Conservation (phyloP, 1,139 yeast species). For the Blastobotrys persicus region DNA sequence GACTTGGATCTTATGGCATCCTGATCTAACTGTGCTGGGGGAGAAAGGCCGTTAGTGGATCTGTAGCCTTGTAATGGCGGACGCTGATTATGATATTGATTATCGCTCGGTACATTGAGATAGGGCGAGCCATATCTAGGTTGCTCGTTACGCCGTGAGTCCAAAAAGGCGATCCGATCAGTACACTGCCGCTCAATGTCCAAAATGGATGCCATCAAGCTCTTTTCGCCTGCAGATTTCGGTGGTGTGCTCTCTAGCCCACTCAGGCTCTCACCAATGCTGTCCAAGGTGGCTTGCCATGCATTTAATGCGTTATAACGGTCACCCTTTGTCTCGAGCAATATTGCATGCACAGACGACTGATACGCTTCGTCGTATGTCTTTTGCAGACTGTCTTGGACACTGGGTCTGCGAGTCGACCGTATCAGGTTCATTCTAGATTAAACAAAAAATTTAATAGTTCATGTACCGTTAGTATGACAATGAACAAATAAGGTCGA, state of each 20-base stretch:
- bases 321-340: conserved; percentile 37
- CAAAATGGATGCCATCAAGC: conserved; percentile 35
- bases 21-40: background rate
- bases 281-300: conserved; percentile 36
- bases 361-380: conserved; percentile 41
- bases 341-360: conserved; percentile 37
- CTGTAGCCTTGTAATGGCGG: conserved; percentile 1
- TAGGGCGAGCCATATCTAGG: background rate
- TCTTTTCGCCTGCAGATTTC: conserved; percentile 34
- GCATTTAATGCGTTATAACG: conserved; percentile 32
- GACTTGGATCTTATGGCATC: background rate
- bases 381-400: conserved; percentile 32
- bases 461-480: background rate
- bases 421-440: conserved; percentile 13
- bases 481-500: background rate
- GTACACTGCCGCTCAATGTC: conserved; percentile 41
- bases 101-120: background rate
- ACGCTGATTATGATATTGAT: background rate
- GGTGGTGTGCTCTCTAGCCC: conserved; percentile 33
- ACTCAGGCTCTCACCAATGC: conserved; percentile 32
- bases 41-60: conserved; percentile 1
- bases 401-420: conserved; percentile 8
- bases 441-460: background rate
- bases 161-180: conserved; percentile 36
- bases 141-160: conserved; percentile 22